Base-by-base conservation (phyloP, 805 yeast genomes). In the Tetrapisispora namnaoensis region DNA sequence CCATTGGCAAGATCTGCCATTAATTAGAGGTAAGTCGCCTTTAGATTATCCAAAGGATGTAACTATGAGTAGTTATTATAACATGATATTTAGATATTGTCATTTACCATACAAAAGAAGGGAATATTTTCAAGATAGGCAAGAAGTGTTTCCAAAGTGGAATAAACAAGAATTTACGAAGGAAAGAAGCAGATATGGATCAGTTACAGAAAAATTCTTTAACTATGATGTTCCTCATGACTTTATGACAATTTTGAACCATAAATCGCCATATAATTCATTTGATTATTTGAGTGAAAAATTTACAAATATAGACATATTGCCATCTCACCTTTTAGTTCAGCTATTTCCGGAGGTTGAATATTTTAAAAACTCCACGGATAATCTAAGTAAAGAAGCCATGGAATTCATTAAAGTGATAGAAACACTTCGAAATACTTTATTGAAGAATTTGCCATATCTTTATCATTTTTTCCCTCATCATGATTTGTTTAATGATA, bases 331-430 rank as follows among this genome's bases (percentile, higher is more conserved):
- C 10, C 48, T 60, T 13, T 38, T 62, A 17, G 54, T 52, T n/a
- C 61, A 60, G 48, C 30, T 63, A 13, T 63, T 63, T 49, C 66
- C 67, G 8, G 68, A 63, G 44, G 49, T 62, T 27, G 66, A 62
- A 47, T 48, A 50, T 22, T 60, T 57, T 41, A 55, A 52, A 32
- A 32, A 37, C 35, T 53, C 56, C 22, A 48, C 36, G 18, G 45
- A 50, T 22, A 41, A 32, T 18, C 43, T 62, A 50, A 42, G 55
- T 7, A 17, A 40, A 3, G 53, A 53, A 22, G 52, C 61, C 4
- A 45, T 51, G 41, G 49, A 54, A n/a, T 55, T 63, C 43, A 43
- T 62, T 10, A 42, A 49, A 8, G 30, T 59, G n/a, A 48, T 63
- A 37, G 60, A 60, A 27, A 40, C 47, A 6, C 43, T 65, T 36